A percentile compares a stretch with the other conserved stretches of the same genome.
These are phyloP conservation scores for Colletotrichum echinochloae DNA, from an alignment of 2,329 filamentous ascomycete species.

Conservation along the genomic window DNA sequence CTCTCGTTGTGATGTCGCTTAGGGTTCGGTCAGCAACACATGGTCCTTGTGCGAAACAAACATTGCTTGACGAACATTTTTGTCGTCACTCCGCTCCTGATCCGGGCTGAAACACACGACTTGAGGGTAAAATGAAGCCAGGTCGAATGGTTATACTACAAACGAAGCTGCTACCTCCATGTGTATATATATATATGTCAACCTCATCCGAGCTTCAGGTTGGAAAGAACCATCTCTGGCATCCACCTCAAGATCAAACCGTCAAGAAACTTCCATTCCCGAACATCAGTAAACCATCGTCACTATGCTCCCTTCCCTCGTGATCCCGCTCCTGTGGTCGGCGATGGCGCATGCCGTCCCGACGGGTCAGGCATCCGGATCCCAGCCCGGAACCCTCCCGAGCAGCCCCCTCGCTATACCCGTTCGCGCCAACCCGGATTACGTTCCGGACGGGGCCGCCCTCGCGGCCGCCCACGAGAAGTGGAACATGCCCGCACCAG, in stretches of 20 bases:
- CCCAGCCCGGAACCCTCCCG: constrained; percentile 1
- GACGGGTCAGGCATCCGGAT: neutral
- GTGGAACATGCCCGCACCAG: constrained; percentile 34
- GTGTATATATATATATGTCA: neutral
- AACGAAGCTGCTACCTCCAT: neutral
- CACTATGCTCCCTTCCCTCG: neutral
- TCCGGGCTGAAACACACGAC: neutral
- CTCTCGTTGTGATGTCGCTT: neutral
- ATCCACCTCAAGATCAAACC: neutral
- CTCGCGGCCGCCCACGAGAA: constrained; percentile 31
- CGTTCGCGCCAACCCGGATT: constrained; percentile 27
- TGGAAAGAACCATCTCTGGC: neutral
- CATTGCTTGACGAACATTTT: neutral
- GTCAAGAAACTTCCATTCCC: neutral
- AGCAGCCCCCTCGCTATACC: constrained; percentile 20
- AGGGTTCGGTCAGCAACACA: neutral
- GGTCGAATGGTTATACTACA: neutral
- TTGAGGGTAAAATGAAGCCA: neutral
- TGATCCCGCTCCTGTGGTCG: constrained; percentile 14
- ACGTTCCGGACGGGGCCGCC: constrained; percentile 27
- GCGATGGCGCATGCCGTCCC: constrained; percentile 12
- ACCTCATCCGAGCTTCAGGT: neutral
- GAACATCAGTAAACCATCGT: neutral
- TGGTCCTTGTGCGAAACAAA: constrained; percentile 14
- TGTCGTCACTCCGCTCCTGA: neutral